These are phyloP conservation scores for Helianthus annuus DNA, from an alignment of 129 eudicot genomes.

Conservation along the genomic window HanXRQr2.0-SUNRISE NC_035443.2:38985477-38985976, in stretches of 20 bases:
- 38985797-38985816: not conserved
- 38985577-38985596: slow-evolving; percentile 5
- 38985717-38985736: not conserved
- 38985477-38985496: not conserved
- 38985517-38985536: not conserved
- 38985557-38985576: not conserved
- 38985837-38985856: not conserved
- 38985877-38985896: not conserved
- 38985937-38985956: slow-evolving; percentile 55
- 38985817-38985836: not conserved
- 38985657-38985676: slow-evolving; percentile 14
- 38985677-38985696: slow-evolving; percentile 9
- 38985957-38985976: slow-evolving; percentile 80
- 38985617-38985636: slow-evolving; percentile 8
- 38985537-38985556: slow-evolving; percentile 3
- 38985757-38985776: not conserved
- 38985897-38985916: not conserved
- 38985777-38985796: not conserved
- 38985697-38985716: slow-evolving; percentile 12
- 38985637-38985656: slow-evolving; percentile 8
- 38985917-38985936: not conserved
- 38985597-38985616: slow-evolving; percentile 5
- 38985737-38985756: not conserved
- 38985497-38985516: not conserved
- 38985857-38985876: not conserved